A percentile compares a stretch with the other conserved stretches of the same genome.
Conservation (phyloP, 257 asterid species). For the Plantago elongata region DNA sequence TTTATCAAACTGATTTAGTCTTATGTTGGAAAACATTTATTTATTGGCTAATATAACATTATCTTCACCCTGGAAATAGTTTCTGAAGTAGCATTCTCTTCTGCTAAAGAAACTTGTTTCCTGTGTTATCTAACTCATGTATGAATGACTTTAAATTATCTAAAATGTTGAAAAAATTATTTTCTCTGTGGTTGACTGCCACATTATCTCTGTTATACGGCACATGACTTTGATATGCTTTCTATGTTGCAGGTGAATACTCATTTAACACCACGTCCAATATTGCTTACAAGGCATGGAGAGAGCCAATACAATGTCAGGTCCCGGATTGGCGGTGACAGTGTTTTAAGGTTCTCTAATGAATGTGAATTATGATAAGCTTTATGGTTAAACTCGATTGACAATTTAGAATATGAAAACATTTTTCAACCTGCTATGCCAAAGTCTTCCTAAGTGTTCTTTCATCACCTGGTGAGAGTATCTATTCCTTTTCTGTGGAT, state of each 20-base stretch:
- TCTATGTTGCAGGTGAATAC: slow-evolving; percentile 74
- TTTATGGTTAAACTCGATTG: background rate
- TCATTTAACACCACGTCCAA: slow-evolving; percentile 98
- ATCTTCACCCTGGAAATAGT: no score
- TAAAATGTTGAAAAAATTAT: background rate
- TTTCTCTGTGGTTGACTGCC: background rate
- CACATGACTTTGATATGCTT: slow-evolving; percentile 10
- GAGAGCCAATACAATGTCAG: slow-evolving; percentile 94
- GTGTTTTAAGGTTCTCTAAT: slow-evolving; percentile 63
- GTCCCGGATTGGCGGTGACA: slow-evolving; percentile 98
- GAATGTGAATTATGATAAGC: background rate
- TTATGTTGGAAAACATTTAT: background rate
- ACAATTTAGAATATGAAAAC: slow-evolving; percentile 6
- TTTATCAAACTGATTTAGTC: slow-evolving; percentile 6
- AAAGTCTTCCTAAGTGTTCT: slow-evolving; percentile 1
- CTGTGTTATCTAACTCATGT: background rate
- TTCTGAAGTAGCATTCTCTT: no score
- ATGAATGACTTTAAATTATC: no score
- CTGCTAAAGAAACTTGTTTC: slow-evolving; percentile 5
- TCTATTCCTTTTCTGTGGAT: no score
- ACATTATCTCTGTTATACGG: background rate
- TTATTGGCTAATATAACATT: background rate
- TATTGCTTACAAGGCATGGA: slow-evolving; percentile 96
- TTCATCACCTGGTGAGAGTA: background rate
- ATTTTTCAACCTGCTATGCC: slow-evolving; percentile 3